Evolutionary conservation across 345 rosid genomes (phyloP).

Genomic region (Salix viminalis): DNA sequence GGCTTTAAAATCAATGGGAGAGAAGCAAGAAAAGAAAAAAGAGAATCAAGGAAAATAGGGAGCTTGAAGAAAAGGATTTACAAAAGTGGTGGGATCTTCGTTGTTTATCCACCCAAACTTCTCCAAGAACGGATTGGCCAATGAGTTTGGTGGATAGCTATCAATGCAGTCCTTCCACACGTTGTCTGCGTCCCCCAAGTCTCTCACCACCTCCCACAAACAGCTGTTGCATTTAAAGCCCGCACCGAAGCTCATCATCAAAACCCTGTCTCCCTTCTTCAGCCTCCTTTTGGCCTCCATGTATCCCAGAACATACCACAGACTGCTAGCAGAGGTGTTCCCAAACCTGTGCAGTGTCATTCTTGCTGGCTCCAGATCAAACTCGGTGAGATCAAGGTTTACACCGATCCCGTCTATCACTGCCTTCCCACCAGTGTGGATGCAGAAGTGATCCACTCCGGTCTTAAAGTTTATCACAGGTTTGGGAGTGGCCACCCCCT

Average conservation of each 20-base stretch:
- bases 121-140: conserved; percentile 72
- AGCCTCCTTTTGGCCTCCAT: conserved; percentile 87
- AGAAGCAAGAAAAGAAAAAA: background rate
- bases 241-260: conserved; percentile 76
- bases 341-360: conserved; percentile 94
- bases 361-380: conserved; percentile 84
- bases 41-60: too few species aligned
- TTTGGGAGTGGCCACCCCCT: conserved; percentile 19
- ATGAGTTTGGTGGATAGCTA: conserved; percentile 59
- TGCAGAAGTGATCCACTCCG: conserved; percentile 84
- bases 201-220: conserved; percentile 67
- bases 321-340: conserved; percentile 86
- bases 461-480: conserved; percentile 63
- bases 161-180: conserved; percentile 66
- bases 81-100: conserved; percentile 68
- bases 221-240: conserved; percentile 86
- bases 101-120: conserved; percentile 86
- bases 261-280: conserved; percentile 65
- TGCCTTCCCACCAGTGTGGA: conserved; percentile 91
- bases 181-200: conserved; percentile 34
- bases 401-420: conserved; percentile 79
- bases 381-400: conserved; percentile 56
- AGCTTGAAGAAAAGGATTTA: background rate
- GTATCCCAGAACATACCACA: conserved; percentile 89
- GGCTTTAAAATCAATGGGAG: background rate